Percentiles rank a stretch among this genome's conserved stretches.
Conservation (phyloP, 352 stramenopile genomes). For the Phytopythium kandeliae region DNA sequence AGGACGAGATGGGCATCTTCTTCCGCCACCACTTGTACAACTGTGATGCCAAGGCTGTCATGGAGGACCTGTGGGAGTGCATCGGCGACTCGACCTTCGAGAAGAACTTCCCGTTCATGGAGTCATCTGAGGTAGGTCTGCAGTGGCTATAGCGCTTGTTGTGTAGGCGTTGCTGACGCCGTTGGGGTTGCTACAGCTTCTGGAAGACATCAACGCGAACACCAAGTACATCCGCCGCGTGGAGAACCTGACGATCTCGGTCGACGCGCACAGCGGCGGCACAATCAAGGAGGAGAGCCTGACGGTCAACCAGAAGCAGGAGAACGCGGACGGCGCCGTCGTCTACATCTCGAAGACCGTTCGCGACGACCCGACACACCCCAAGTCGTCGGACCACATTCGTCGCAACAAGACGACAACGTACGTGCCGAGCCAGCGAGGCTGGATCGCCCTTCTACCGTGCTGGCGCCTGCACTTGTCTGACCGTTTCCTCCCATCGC, state of each 20-base stretch:
- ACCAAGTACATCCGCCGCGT: conserved; percentile 83
- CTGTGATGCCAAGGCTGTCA: conserved; percentile 55
- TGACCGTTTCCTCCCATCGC: neutral
- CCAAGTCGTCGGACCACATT: conserved; percentile 57
- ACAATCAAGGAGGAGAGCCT: conserved; percentile 85
- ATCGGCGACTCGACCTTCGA: conserved; percentile 68
- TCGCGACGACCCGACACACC: conserved; percentile 63
- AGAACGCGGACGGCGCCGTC: conserved; percentile 67
- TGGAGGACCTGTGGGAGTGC: conserved; percentile 77
- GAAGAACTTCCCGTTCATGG: conserved; percentile 81
- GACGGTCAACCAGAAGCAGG: conserved; percentile 71
- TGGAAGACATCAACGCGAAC: conserved; percentile 68
- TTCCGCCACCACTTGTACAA: conserved; percentile 84
- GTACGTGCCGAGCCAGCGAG: conserved; percentile 23
- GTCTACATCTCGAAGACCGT: conserved; percentile 61
- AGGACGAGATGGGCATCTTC: conserved; percentile 84
- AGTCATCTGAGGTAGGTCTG: conserved; percentile 38
- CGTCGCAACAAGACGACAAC: conserved; percentile 72
- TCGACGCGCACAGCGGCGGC: conserved; percentile 50
- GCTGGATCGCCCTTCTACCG: neutral
- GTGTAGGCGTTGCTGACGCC: neutral
- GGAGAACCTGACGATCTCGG: conserved; percentile 77
- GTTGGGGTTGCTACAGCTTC: conserved; percentile 14
- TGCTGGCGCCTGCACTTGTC: no score
- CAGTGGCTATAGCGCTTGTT: neutral